Evolutionary conservation across 164 flowering plant species (phyloP), one percentile per base, ranked within the genome.

Genomic region (Magnolia sinica): DNA sequence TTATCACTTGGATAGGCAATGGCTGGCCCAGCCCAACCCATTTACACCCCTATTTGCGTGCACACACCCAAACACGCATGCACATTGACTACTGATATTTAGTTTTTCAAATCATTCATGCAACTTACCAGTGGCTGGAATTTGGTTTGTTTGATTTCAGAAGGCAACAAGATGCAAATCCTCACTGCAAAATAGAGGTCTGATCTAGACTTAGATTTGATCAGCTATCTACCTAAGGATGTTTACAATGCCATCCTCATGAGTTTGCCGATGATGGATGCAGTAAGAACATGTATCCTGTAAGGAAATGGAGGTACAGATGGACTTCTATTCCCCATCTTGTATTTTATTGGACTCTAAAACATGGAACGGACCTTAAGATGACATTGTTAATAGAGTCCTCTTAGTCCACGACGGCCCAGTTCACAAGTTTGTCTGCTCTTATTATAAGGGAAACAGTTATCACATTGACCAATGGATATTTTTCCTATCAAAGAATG

Each of bases 221-320:
- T 1, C 29, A 27, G 29, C 29, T 1, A 27, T 27, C 29, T 27
- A 27, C 29, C 29, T 27, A 27, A 27, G 29, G 29, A 27, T 27
- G 29, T 27, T 27, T 27, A 27, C 29, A 27, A 27, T 27, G 29
- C 29, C 29, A 73, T 73, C 9, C 75, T 73, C 9, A 18, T 73
- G 49, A 51, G 67, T 58, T 58, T 73, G 75, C 67, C 75, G 1
- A 58, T 73, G 24, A 73, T 51, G 50, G 75, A 73, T 7, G 75
- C 75, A 2, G 67, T 58, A 8, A 73, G 75, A 31, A 73, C 75
- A 24, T 59, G 68, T 68, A 18, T 68, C 10, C 11, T 68, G 27
- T 65, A 20, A 65, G 68, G 20, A 18, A 65, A 20, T 65, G 23
- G 68, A 65, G 68, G 68, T 18, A 7, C 19, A 68, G 27, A 68